phyloP scores from a whole-genome alignment of 352 stramenopile species.

The Peronospora farinosa region DNA sequence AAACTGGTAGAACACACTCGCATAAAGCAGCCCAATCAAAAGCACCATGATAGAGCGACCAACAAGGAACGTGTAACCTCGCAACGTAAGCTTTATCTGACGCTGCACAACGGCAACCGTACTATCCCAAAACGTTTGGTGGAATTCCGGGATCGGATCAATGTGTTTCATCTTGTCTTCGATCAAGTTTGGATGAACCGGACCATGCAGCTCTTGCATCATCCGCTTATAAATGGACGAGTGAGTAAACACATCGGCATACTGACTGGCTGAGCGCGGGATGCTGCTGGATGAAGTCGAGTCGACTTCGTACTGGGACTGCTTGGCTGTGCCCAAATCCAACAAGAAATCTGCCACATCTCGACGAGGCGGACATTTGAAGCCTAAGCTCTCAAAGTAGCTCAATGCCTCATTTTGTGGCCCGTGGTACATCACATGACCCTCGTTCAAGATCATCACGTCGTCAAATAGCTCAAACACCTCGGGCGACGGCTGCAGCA shows the following conservation, averaged over 20 bases:
- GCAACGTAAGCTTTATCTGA: conserved; percentile 2
- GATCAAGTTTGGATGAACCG: background rate
- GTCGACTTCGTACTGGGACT: too few relatives aligned
- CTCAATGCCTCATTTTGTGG: too few relatives aligned
- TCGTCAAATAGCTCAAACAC: too few relatives aligned
- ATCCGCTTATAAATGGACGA: conserved; percentile 1
- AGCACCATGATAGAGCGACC: conserved; percentile 15
- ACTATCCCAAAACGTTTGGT: conserved; percentile 16
- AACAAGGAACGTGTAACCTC: background rate
- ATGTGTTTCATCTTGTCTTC: background rate
- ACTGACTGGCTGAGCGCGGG: conserved; percentile 11
- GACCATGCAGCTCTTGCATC: background rate
- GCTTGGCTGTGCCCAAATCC: too few relatives aligned
- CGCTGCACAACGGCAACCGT: background rate
- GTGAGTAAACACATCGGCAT: conserved; percentile 7
- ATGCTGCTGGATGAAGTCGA: too few relatives aligned
- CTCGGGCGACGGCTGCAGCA: too few relatives aligned
- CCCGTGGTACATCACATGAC: too few relatives aligned
- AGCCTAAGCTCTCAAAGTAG: too few relatives aligned
- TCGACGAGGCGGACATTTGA: too few relatives aligned
- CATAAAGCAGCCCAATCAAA: conserved; percentile 13
- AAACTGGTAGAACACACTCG: conserved; percentile 21
- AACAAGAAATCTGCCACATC: too few relatives aligned
- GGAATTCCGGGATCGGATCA: conserved; percentile 7
- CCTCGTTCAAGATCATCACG: too few relatives aligned